A percentile compares a stretch with the other conserved stretches of the same genome.
These are phyloP conservation scores for Trichosporon sp. DNA, from an alignment of 1,284 basidiomycete species.

Conservation along the genomic window DNA sequence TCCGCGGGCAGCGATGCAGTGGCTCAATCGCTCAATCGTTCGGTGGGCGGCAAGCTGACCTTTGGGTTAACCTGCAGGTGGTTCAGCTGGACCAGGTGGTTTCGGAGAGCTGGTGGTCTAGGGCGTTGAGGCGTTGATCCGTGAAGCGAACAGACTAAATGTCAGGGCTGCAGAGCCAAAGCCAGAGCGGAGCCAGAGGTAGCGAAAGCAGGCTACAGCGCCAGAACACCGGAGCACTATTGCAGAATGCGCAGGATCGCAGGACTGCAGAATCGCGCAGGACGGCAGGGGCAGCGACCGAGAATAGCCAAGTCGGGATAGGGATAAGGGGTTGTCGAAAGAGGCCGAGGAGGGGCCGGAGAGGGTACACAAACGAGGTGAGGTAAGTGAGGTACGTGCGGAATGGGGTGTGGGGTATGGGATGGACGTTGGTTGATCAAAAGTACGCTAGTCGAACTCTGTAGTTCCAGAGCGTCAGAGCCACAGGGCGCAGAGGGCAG, in stretches of 20 bases:
- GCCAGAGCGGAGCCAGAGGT: neutral
- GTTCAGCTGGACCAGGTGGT: neutral
- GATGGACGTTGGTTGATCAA: neutral
- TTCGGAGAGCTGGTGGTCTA: neutral
- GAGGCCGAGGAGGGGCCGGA: neutral
- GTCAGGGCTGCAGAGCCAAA: neutral
- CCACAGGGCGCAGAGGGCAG: too few species aligned
- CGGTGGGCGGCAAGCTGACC: slow-evolving; percentile 1
- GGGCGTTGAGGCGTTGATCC: slow-evolving; percentile 15
- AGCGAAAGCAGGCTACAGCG: neutral
- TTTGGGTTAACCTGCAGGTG: neutral
- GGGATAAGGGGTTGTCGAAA: too few species aligned
- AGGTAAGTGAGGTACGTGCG: neutral
- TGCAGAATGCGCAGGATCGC: too few species aligned
- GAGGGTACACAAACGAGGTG: neutral
- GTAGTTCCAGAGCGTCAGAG: neutral
- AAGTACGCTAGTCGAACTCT: slow-evolving; percentile 1
- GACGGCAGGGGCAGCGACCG: neutral
- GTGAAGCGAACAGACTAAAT: slow-evolving; percentile 9
- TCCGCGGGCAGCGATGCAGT: neutral
- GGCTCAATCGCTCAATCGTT: too few species aligned
- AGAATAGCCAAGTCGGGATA: neutral
- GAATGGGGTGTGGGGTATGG: neutral
- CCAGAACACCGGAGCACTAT: neutral
- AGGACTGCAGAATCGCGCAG: neutral